These are phyloP conservation scores for Periconia digitata DNA, from an alignment of 2,329 filamentous ascomycete species.

Conservation along the genomic window DNA sequence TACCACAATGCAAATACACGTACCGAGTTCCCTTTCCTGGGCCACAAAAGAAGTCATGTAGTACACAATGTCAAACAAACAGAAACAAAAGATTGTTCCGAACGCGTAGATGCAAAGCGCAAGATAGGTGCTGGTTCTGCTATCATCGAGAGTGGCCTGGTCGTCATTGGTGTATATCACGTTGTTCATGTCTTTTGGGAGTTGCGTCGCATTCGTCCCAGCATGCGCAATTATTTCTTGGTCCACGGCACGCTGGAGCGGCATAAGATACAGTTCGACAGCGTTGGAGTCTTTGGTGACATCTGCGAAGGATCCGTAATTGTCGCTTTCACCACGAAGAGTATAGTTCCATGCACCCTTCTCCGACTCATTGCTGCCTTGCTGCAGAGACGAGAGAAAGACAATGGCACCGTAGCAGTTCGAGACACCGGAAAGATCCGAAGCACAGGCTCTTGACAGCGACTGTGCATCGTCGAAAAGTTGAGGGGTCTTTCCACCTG, in stretches of 20 bases:
- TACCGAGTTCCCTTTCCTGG: constrained; percentile 78
- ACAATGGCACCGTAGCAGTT: constrained; percentile 72
- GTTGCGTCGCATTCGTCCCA: constrained; percentile 36
- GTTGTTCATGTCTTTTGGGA: constrained; percentile 54
- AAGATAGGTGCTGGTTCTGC: constrained; percentile 72
- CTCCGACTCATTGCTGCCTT: constrained; percentile 54
- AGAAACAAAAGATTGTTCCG: constrained; percentile 76
- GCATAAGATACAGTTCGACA: constrained; percentile 74
- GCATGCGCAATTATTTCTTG: constrained; percentile 65
- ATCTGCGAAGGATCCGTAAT: constrained; percentile 66
- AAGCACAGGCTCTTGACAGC: constrained; percentile 63
- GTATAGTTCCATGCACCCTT: constrained; percentile 83
- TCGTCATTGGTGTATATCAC: constrained; percentile 79
- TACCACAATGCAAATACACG: too few relatives aligned
- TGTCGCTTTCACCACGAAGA: constrained; percentile 68
- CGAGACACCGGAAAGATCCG: constrained; percentile 62
- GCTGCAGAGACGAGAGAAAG: constrained; percentile 73
- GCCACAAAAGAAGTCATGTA: constrained; percentile 86
- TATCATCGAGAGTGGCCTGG: constrained; percentile 63
- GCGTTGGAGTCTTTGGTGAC: constrained; percentile 68
- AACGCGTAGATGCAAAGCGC: constrained; percentile 72
- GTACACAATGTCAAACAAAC: constrained; percentile 79
- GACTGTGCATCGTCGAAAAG: constrained; percentile 59
- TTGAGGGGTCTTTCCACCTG: constrained; percentile 58
- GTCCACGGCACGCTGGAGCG: constrained; percentile 79